These are phyloP conservation scores for Neurospora sp. DNA, from an alignment of 495 filamentous ascomycete species.

Conservation along the genomic window DNA sequence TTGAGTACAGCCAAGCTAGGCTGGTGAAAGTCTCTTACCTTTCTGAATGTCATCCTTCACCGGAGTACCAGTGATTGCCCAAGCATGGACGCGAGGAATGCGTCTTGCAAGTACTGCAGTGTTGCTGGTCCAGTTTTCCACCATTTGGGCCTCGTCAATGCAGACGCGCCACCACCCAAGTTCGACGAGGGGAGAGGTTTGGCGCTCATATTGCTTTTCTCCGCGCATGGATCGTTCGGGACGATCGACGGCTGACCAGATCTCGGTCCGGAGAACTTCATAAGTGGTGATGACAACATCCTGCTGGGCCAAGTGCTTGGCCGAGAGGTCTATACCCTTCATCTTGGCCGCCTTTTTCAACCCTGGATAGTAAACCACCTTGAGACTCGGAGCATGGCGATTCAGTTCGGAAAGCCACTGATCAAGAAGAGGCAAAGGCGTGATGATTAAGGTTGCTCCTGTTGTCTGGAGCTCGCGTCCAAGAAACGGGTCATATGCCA, in stretches of 20 bases:
- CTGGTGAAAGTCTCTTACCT: slow-evolving; percentile 6
- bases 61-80: slow-evolving; percentile 91
- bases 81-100: slow-evolving; percentile 77
- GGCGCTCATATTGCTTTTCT: slow-evolving; percentile 53
- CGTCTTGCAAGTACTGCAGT: slow-evolving; percentile 69
- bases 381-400: slow-evolving; percentile 43
- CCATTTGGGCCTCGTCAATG: slow-evolving; percentile 92
- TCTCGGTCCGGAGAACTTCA: slow-evolving; percentile 61
- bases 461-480: slow-evolving; percentile 34
- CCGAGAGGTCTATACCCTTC: slow-evolving; percentile 22
- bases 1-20: not conserved
- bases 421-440: slow-evolving; percentile 66
- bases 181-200: slow-evolving; percentile 63
- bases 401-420: slow-evolving; percentile 82
- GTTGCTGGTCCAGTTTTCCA: slow-evolving; percentile 76
- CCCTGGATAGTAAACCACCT: slow-evolving; percentile 35
- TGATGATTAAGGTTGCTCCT: slow-evolving; percentile 75
- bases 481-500: slow-evolving; percentile 16
- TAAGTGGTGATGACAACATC: slow-evolving; percentile 90
- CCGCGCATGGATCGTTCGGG: slow-evolving; percentile 59
- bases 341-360: slow-evolving; percentile 30
- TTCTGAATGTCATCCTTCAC: slow-evolving; percentile 63
- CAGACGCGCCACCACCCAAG: slow-evolving; percentile 89
- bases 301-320: slow-evolving; percentile 43
- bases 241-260: slow-evolving; percentile 59